These are phyloP conservation scores for Cryptosporidium bovis DNA, from an alignment of 169 alveolate species.

Conservation along the genomic window DNA sequence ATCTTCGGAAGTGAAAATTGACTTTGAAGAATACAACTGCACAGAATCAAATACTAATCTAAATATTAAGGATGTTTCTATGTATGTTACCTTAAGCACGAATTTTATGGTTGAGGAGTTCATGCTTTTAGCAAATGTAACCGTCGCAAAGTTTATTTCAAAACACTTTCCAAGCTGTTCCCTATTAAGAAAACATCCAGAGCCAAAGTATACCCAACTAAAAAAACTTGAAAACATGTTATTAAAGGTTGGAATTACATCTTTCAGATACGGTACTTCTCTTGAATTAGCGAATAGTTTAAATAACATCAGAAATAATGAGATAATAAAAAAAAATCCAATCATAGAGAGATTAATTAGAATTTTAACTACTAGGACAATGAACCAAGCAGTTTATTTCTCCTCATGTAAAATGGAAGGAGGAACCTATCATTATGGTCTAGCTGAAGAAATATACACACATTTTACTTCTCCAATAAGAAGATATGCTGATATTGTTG, in stretches of 20 bases:
- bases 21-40: constrained; percentile 82
- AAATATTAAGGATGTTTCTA: constrained; percentile 22
- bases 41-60: neutral
- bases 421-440: constrained; percentile 93
- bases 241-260: constrained; percentile 82
- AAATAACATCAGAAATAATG: constrained; percentile 83
- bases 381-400: constrained; percentile 94
- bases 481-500: constrained; percentile 97
- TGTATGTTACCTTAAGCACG: constrained; percentile 52
- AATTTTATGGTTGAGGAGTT: constrained; percentile 96
- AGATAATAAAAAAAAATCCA: constrained; percentile 81
- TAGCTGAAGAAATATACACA: constrained; percentile 94
- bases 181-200: constrained; percentile 94
- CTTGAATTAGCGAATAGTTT: constrained; percentile 90
- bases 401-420: constrained; percentile 67
- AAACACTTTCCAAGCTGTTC: constrained; percentile 91
- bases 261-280: constrained; percentile 87
- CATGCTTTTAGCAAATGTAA: constrained; percentile 98
- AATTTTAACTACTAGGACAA: constrained; percentile 92
- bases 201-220: constrained; percentile 93
- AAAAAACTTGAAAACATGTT: constrained; percentile 89
- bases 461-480: constrained; percentile 99
- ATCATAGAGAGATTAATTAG: constrained; percentile 89
- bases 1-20: constrained; percentile 94
- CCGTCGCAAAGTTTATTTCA: constrained; percentile 93